A percentile compares a stretch with the other conserved stretches of the same genome.
These are phyloP conservation scores for Cucumis melo DNA, from an alignment of 306 rosid species.

Conservation along the genomic window DNA sequence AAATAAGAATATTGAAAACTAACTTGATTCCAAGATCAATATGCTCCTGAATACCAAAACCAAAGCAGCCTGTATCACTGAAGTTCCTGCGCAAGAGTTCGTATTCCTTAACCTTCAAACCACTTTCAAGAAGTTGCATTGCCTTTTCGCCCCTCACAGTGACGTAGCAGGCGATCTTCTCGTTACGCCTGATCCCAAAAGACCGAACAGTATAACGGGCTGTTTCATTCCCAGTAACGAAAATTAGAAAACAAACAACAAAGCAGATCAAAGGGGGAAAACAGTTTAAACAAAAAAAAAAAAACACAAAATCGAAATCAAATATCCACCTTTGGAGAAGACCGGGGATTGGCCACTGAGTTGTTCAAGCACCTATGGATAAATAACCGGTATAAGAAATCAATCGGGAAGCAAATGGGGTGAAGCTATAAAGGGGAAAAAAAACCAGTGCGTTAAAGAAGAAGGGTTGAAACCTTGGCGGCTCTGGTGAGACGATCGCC, in stretches of 20 bases:
- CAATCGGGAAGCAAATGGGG: neutral
- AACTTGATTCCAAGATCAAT: constrained; percentile 37
- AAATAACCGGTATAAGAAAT: neutral
- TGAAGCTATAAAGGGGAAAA: neutral
- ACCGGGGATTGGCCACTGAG: constrained; percentile 18
- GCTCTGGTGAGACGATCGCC: constrained; percentile 82
- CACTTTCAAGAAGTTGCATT: constrained; percentile 34
- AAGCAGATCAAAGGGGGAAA: neutral
- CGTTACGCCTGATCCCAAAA: constrained; percentile 34
- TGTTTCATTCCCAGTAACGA: neutral
- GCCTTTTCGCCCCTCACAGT: constrained; percentile 33
- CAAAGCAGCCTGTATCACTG: constrained; percentile 34
- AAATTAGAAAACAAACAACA: neutral
- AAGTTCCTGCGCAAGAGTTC: constrained; percentile 36
- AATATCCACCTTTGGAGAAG: constrained; percentile 11
- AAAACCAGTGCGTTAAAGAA: neutral
- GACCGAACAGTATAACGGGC: constrained; percentile 31
- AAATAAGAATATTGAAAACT: neutral
- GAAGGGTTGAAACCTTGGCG: constrained; percentile 29
- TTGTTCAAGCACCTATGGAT: constrained; percentile 5
- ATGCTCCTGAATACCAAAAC: constrained; percentile 37
- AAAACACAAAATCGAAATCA: neutral
- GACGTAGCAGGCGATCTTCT: constrained; percentile 33
- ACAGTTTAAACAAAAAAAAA: neutral
- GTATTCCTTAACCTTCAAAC: constrained; percentile 30